Percentiles rank a stretch among this genome's conserved stretches.
Conservation (phyloP, 768 basidiomycete species). For the Kwoniella dejecticola region DNA sequence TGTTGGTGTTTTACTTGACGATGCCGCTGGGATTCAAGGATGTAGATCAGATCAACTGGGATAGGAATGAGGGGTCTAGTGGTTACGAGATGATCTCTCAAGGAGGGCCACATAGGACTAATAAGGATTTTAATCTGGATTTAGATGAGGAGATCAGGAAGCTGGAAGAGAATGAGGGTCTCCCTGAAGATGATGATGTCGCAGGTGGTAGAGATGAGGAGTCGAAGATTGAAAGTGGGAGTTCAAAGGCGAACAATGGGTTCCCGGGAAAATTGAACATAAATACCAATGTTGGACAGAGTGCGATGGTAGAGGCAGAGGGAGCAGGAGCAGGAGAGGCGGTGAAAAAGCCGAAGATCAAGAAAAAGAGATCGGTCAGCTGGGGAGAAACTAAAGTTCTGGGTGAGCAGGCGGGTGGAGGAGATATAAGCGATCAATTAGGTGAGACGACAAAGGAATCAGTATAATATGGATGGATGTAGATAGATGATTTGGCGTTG, state of each 20-base stretch:
- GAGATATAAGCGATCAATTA: constrained; percentile 8
- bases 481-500: background rate
- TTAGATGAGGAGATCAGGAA: constrained; percentile 54
- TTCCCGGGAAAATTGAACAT: constrained; percentile 3
- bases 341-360: constrained; percentile 20
- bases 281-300: background rate
- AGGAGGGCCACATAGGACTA: constrained; percentile 15
- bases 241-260: background rate
- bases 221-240: constrained; percentile 3
- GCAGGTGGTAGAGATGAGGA: constrained; percentile 26
- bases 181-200: constrained; percentile 1
- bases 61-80: constrained; percentile 13
- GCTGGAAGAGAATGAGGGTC: constrained; percentile 35
- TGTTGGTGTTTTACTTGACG: constrained; percentile 80
- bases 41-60: constrained; percentile 57
- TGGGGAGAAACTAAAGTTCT: constrained; percentile 50
- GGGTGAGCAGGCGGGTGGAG: constrained; percentile 21
- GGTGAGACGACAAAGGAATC: background rate
- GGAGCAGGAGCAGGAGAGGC: background rate
- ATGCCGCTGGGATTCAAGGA: constrained; percentile 78
- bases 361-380: constrained; percentile 39
- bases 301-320: background rate
- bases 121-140: constrained; percentile 23
- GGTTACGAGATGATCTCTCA: constrained; percentile 37
- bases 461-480: background rate